phyloP scores from a whole-genome alignment of 257 asterid genomes.

The Salvia hispanica region DNA sequence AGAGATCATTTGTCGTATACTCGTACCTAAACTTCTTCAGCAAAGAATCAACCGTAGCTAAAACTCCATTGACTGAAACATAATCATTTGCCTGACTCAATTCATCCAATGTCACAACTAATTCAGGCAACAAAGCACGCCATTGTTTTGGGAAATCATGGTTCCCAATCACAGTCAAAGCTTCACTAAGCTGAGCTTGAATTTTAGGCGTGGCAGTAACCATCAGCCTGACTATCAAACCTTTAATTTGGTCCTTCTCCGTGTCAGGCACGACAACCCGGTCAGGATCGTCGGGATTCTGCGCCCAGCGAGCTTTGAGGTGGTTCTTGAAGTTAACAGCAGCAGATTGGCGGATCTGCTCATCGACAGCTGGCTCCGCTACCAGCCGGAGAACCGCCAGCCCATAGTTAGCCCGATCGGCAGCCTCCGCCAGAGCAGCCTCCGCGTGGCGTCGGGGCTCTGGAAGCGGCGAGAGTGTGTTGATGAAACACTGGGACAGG shows the following conservation, averaged over 20 bases:
- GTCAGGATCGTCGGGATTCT: conserved; percentile 38
- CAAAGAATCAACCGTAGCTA: conserved; percentile 65
- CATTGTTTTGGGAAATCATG: conserved; percentile 80
- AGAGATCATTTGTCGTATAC: conserved; percentile 69
- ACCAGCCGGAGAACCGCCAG: conserved; percentile 85
- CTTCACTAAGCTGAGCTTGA: conserved; percentile 86
- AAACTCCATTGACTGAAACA: conserved; percentile 77
- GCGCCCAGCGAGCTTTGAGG: conserved; percentile 71
- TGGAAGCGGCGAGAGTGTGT: conserved; percentile 70
- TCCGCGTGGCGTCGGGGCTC: conserved; percentile 88
- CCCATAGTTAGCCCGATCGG: conserved; percentile 68
- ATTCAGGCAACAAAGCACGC: conserved; percentile 77
- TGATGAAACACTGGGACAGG: conserved; percentile 79
- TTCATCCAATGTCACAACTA: conserved; percentile 56
- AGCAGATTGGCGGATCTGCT: conserved; percentile 89
- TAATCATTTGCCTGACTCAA: conserved; percentile 69
- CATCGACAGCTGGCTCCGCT: conserved; percentile 73
- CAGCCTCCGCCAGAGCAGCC: conserved; percentile 59
- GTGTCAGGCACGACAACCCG: conserved; percentile 47
- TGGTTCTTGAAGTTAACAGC: conserved; percentile 90
- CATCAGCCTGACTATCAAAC: conserved; percentile 71
- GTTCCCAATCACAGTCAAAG: conserved; percentile 74
- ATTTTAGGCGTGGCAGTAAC: conserved; percentile 58
- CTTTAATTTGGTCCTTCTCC: conserved; percentile 79
- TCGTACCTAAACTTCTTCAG: conserved; percentile 77